phyloP scores from a whole-genome alignment of 148 eudicot genomes.

The Simmondsia chinensis region DNA sequence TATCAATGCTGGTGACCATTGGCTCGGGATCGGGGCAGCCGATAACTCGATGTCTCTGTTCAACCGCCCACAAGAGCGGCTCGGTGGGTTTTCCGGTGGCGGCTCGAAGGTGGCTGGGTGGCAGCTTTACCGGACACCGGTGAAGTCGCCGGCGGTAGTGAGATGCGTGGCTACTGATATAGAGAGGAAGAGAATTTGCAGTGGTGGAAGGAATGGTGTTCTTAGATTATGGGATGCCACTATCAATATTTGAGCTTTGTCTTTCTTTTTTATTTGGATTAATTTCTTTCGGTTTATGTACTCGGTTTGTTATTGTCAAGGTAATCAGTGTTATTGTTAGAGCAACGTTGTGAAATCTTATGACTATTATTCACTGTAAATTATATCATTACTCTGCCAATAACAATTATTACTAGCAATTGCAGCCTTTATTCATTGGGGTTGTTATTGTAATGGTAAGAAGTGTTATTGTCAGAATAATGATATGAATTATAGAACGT shows the following conservation, averaged over 20 bases:
- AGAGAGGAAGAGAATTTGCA: constrained; percentile 94
- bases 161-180: constrained; percentile 82
- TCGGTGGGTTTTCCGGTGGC: constrained; percentile 50
- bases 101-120: constrained; percentile 76
- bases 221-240: constrained; percentile 97
- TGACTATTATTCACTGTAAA: too few relatives aligned
- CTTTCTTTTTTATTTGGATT: too few relatives aligned
- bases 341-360: too few relatives aligned
- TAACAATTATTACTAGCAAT: too few relatives aligned
- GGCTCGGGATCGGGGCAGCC: constrained; percentile 95
- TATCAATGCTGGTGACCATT: constrained; percentile 79
- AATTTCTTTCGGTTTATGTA: too few relatives aligned
- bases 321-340: too few relatives aligned
- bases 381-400: too few relatives aligned
- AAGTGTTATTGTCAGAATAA: too few relatives aligned
- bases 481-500: too few relatives aligned
- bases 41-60: constrained; percentile 96
- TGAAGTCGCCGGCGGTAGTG: constrained; percentile 78
- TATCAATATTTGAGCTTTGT: constrained; percentile 51
- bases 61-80: constrained; percentile 86
- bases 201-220: constrained; percentile 88
- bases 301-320: too few relatives aligned
- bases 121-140: constrained; percentile 98
- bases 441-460: too few relatives aligned
- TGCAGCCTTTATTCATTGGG: too few relatives aligned